Evolutionary conservation across 2,329 filamentous ascomycete species (phyloP).

Genomic region (Xylaria digitata): DNA sequence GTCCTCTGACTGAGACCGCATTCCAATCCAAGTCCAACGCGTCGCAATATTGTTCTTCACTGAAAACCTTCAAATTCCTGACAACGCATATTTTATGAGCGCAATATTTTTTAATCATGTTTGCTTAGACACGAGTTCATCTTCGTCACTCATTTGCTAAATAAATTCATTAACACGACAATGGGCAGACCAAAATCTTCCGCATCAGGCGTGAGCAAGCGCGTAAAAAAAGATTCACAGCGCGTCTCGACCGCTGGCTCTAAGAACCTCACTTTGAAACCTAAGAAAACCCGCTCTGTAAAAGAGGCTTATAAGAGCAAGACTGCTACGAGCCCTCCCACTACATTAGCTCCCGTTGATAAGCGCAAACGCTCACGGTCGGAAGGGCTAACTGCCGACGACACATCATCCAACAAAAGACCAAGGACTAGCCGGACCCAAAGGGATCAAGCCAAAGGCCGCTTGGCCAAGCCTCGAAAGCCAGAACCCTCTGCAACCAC

Average conservation of each 20-base stretch:
- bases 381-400: background rate
- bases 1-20: background rate
- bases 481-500: background rate
- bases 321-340: background rate
- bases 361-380: background rate
- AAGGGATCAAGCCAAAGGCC: too few species aligned
- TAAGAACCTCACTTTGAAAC: background rate
- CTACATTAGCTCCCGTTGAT: background rate
- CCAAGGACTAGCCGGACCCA: background rate
- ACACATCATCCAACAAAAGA: background rate
- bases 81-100: background rate
- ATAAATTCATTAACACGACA: background rate
- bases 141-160: background rate
- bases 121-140: background rate
- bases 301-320: background rate
- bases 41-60: background rate
- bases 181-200: background rate
- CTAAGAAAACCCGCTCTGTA: background rate
- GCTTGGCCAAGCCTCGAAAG: too few species aligned
- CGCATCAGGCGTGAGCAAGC: background rate
- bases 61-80: background rate
- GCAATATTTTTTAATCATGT: background rate
- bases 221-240: background rate
- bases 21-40: background rate
- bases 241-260: background rate